Percentiles rank a stretch among this genome's conserved stretches.
These are phyloP conservation scores for Hymenoscyphus repandus DNA, from an alignment of 2,329 filamentous ascomycete species.

Conservation along the genomic window DNA sequence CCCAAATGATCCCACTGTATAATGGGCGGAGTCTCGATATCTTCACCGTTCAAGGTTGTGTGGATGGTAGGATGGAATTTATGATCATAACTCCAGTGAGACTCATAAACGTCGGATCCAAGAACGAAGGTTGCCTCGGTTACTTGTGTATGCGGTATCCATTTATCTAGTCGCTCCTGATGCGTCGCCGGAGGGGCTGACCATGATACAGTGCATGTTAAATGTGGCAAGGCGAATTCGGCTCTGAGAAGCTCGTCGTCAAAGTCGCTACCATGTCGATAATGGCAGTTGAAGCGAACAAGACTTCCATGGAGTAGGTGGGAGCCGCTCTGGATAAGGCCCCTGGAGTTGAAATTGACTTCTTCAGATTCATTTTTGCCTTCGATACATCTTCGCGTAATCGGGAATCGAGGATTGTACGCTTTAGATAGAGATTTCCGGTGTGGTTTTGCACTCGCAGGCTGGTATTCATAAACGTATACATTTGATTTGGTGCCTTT, in stretches of 20 bases:
- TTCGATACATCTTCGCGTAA: conserved; percentile 41
- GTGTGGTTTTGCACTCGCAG: conserved; percentile 26
- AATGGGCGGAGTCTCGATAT: conserved; percentile 48
- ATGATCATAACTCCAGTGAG: conserved; percentile 43
- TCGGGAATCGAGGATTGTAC: conserved; percentile 34
- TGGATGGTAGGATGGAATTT: conserved; percentile 43
- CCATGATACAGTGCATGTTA: conserved; percentile 50
- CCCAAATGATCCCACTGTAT: conserved; percentile 43
- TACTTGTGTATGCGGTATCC: conserved; percentile 49
- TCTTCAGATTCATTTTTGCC: conserved; percentile 41
- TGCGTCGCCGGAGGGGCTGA: conserved; percentile 45
- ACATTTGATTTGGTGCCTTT: conserved; percentile 38
- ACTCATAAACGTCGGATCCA: conserved; percentile 46
- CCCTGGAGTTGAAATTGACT: conserved; percentile 47
- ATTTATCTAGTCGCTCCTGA: conserved; percentile 45
- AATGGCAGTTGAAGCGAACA: conserved; percentile 49
- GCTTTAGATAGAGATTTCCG: conserved; percentile 17
- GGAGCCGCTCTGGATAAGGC: conserved; percentile 47
- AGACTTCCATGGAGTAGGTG: conserved; percentile 47
- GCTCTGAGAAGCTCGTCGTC: conserved; percentile 51
- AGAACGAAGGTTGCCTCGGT: conserved; percentile 50
- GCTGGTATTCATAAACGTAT: conserved; percentile 45
- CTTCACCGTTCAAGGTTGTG: conserved; percentile 44
- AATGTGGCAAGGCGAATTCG: conserved; percentile 48
- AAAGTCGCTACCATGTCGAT: conserved; percentile 47